phyloP scores from a whole-genome alignment of 1,284 basidiomycete genomes.

The Ganoderma sinense region DNA sequence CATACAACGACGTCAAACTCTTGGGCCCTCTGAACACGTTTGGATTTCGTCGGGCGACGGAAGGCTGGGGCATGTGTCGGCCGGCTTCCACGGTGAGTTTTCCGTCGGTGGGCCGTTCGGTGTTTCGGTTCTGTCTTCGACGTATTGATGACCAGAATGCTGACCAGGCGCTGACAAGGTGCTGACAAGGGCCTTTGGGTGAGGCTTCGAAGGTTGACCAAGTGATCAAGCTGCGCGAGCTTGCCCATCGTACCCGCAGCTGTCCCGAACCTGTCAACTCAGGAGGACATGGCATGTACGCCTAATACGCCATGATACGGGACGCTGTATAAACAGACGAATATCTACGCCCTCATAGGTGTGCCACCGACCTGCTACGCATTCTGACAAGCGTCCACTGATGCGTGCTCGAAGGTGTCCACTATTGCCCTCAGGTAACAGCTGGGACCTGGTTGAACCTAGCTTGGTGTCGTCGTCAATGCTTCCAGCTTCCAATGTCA shows the following conservation, averaged over 20 bases:
- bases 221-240: not conserved
- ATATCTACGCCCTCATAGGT: not conserved
- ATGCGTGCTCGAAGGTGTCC: not conserved
- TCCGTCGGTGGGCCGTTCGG: constrained; percentile 3
- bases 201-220: not conserved
- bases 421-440: not conserved
- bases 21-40: not conserved
- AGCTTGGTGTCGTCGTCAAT: not conserved
- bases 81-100: not conserved
- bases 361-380: not conserved
- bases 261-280: not conserved
- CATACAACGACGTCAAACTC: not conserved
- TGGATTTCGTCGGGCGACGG: not conserved
- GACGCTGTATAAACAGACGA: not conserved
- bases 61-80: not conserved
- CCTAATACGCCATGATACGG: not conserved
- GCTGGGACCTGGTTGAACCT: not conserved
- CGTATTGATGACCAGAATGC: not conserved
- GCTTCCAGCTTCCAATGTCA: not conserved
- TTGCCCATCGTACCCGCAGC: not conserved
- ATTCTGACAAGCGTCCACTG: not conserved
- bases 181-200: not conserved
- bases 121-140: not conserved
- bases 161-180: not conserved
- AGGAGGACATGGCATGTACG: not conserved